These are phyloP conservation scores for Cnidoscolus chayamansa DNA, from an alignment of 441 rosid species.

Conservation along the genomic window DNA sequence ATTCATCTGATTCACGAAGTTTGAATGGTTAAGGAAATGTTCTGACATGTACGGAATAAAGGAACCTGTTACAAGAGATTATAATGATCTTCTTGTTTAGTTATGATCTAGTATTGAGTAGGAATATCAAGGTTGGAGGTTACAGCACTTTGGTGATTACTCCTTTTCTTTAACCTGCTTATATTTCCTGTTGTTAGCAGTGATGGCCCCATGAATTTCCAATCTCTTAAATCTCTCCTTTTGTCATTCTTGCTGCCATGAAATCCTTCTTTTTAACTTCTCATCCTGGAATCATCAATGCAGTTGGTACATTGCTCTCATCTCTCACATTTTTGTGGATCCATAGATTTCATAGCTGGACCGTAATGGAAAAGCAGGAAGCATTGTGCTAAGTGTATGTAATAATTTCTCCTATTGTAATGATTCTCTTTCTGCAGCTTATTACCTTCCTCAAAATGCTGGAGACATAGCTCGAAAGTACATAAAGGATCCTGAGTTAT, in stretches of 20 bases:
- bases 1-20: not conserved
- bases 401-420: not conserved
- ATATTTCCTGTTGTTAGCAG: not conserved
- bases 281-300: not conserved
- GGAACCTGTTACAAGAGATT: not conserved
- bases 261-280: not conserved
- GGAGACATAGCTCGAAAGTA: slow-evolving; percentile 86
- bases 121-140: not conserved
- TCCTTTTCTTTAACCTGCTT: not conserved
- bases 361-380: not conserved
- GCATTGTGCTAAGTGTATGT: not conserved
- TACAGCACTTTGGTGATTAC: not conserved
- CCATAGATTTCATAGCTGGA: not conserved
- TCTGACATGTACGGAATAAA: not conserved
- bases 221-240: not conserved
- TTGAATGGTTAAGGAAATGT: slow-evolving; percentile 1
- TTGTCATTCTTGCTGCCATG: not conserved
- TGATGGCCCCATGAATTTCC: not conserved
- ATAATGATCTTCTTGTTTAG: not conserved
- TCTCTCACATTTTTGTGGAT: not conserved
- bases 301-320: not conserved
- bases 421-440: slow-evolving; percentile 48
- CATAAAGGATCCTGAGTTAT: slow-evolving; percentile 72
- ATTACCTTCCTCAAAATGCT: slow-evolving; percentile 84
- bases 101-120: not conserved